phyloP scores from a whole-genome alignment of 768 basidiomycete species.

The Tubosaeta brunneosetosa region DNA sequence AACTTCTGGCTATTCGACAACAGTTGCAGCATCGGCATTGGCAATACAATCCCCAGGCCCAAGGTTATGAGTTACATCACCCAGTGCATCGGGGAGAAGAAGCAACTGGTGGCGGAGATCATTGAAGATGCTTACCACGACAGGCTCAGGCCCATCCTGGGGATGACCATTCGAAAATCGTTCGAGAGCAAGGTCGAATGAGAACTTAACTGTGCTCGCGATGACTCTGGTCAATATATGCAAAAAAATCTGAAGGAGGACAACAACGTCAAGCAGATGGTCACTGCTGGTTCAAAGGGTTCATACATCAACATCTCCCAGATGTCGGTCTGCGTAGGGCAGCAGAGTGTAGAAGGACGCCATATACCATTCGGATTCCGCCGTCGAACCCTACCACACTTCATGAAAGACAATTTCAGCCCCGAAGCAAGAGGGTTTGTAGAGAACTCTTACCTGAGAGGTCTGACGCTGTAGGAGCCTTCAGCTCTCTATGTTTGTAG shows the following conservation, averaged over 20 bases:
- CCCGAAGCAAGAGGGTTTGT: slow-evolving; percentile 98
- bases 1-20: slow-evolving; percentile 99
- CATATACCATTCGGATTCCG: slow-evolving; percentile 98
- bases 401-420: slow-evolving; percentile 97
- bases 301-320: slow-evolving; percentile 99
- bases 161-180: slow-evolving; percentile 99
- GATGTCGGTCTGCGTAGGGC: slow-evolving; percentile 99
- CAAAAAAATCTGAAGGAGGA: slow-evolving; percentile 97
- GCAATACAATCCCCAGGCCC: slow-evolving; percentile 93
- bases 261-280: slow-evolving; percentile 99
- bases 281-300: slow-evolving; percentile 97
- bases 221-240: slow-evolving; percentile 92
- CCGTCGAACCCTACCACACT: slow-evolving; percentile 94
- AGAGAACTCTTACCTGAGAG: slow-evolving; percentile 96
- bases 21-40: slow-evolving; percentile 98
- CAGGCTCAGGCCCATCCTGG: slow-evolving; percentile 82
- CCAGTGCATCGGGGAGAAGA: slow-evolving; percentile 74
- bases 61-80: slow-evolving; percentile 87
- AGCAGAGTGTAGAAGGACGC: slow-evolving; percentile 96
- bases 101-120: slow-evolving; percentile 70
- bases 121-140: slow-evolving; percentile 85
- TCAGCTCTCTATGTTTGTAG: no score
- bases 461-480: slow-evolving; percentile 94
- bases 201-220: slow-evolving; percentile 91
- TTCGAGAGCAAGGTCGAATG: slow-evolving; percentile 92